Evolutionary conservation across 805 yeast genomes (phyloP).

Genomic region (Barnettozyma pratensis): DNA sequence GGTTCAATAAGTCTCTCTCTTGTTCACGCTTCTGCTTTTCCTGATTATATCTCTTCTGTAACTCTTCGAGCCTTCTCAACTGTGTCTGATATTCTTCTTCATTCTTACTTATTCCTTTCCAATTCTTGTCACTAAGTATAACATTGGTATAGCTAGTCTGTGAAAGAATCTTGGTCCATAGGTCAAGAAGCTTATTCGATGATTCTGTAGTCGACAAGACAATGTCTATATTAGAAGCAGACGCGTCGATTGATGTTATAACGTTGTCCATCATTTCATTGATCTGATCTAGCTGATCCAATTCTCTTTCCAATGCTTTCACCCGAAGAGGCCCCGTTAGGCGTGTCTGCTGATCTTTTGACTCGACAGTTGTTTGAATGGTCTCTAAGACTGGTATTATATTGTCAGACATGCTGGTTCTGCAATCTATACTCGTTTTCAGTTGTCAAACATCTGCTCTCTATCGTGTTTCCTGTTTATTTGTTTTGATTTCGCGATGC

Average conservation of each 20-base stretch:
- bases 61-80: constrained; percentile 24
- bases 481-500: background rate
- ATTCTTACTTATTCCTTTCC: constrained; percentile 31
- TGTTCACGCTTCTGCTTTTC: constrained; percentile 23
- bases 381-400: constrained; percentile 7
- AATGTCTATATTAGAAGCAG: constrained; percentile 15
- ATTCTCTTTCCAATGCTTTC: constrained; percentile 21
- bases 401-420: constrained; percentile 4
- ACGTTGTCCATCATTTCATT: constrained; percentile 18
- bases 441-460: background rate
- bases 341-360: constrained; percentile 11
- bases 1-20: constrained; percentile 19
- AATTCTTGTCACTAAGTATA: constrained; percentile 37
- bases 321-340: constrained; percentile 15
- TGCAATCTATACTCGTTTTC: too few species aligned
- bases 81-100: constrained; percentile 22
- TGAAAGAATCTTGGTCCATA: constrained; percentile 58
- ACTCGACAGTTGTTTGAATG: constrained; percentile 9
- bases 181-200: constrained; percentile 45
- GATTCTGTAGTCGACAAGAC: constrained; percentile 35
- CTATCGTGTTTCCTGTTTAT: background rate
- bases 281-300: constrained; percentile 18
- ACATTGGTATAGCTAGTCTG: constrained; percentile 53
- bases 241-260: constrained; percentile 17
- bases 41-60: constrained; percentile 21